Percentiles rank a stretch among this genome's conserved stretches.
phyloP scores from a whole-genome alignment of 106 monocot species.

The Phalaenopsis equestris region DNA sequence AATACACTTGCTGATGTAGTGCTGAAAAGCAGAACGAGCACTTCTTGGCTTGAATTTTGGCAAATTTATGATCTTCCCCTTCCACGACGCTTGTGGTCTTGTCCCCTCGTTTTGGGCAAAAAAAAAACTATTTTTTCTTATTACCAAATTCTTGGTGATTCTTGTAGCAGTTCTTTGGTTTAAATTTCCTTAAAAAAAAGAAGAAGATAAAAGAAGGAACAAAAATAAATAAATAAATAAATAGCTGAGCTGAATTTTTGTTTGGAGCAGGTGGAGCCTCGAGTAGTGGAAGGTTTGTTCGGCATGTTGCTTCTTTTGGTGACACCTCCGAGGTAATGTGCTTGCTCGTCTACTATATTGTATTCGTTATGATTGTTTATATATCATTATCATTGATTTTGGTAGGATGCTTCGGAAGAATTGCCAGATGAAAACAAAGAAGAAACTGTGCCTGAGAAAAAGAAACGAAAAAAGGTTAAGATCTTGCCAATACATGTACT shows the following conservation, averaged over 20 bases:
- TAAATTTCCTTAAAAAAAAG: neutral
- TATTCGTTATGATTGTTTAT: neutral
- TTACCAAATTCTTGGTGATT: neutral
- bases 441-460: conserved; percentile 12
- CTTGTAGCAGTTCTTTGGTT: neutral
- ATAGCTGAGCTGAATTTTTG: neutral
- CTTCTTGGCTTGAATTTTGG: no score
- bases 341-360: neutral
- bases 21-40: no score
- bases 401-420: conserved; percentile 16
- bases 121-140: neutral
- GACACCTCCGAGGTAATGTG: conserved; percentile 34
- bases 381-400: neutral
- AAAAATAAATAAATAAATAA: no score
- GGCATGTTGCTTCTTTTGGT: conserved; percentile 50
- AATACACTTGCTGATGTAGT: no score
- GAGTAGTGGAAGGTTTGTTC: conserved; percentile 25
- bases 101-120: neutral
- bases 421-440: neutral
- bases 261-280: conserved; percentile 21
- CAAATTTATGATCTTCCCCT: no score
- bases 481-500: no score
- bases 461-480: conserved; percentile 8
- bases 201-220: neutral
- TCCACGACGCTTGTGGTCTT: neutral